Evolutionary conservation across 495 filamentous ascomycete genomes (phyloP), one percentile per base, ranked within the genome.

Genomic region (Astrothelium macrocarpum): DNA sequence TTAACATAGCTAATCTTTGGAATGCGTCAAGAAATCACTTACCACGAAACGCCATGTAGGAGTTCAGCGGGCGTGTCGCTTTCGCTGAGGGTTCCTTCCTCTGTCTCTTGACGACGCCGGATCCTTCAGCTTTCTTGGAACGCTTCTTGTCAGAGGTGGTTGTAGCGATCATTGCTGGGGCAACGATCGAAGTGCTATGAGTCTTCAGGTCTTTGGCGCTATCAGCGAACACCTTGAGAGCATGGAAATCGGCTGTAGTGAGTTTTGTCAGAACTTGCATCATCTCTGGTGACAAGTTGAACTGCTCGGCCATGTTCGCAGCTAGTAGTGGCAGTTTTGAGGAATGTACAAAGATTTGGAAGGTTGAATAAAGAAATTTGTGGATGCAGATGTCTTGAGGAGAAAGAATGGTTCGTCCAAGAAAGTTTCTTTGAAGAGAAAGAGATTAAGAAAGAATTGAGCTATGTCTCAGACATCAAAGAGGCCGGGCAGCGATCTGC

Each of bases 81-180:
- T 56, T 56, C 49, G 49, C 49, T 56, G 25, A 56, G 20, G 49
- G n/a, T 56, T 2, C 49, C 49, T 56, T 56, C 49, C 49, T 56
- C 49, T 56, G 49, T 56, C 29, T 56, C 49, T 56, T 56, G 49
- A 56, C 49, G 49, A 56, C 49, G 49, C 49, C 49, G 29, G 49
- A 56, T 56, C 49, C 49, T 56, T 56, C 49, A 56, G 49, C 49
- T 56, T 56, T 56, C 49, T 56, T 56, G 25, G 49, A 29, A 56
- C 49, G 25, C 12, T 56, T 56, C 49, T 56, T 56, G 25, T 1
- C 49, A 56, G 49, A 28, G 25, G 4, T 29, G 25, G 25, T 29
- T 56, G 49, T 25, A 56, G 49, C 49, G 25, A 56, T 56, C 49
- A 56, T 56, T 56, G 49, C 49, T 29, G 49, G 49, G 49, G 49